These are phyloP conservation scores for Suhomyces xylopsoci DNA, from an alignment of 805 yeast species.

Conservation along the genomic window DNA sequence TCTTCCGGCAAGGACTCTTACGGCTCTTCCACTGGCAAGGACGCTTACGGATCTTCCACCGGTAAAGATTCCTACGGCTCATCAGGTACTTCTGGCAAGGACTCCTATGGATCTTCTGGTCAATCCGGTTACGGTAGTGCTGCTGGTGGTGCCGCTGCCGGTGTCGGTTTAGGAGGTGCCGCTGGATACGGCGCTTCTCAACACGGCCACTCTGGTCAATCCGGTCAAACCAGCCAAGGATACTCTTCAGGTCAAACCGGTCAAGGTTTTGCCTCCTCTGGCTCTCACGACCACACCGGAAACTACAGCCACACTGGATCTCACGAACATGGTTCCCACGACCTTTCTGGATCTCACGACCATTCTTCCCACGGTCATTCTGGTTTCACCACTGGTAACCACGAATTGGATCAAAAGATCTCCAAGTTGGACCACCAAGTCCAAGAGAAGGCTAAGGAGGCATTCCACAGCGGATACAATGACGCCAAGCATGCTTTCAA, in stretches of 20 bases:
- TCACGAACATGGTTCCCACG: constrained; percentile 1
- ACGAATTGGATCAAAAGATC: constrained; percentile 33
- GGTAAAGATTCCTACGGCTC: neutral
- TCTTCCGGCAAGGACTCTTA: neutral
- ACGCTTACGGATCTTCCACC: neutral
- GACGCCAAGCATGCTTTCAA: constrained; percentile 27
- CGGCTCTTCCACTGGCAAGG: neutral
- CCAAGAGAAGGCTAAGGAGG: constrained; percentile 39
- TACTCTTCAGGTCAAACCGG: neutral
- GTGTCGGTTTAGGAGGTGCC: constrained; percentile 1
- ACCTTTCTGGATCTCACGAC: constrained; percentile 7
- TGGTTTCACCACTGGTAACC: constrained; percentile 36
- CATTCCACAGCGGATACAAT: constrained; percentile 37
- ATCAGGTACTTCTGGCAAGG: neutral
- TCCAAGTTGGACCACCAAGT: constrained; percentile 30
- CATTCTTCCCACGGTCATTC: neutral
- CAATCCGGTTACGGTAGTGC: neutral
- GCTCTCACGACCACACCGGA: neutral
- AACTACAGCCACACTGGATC: constrained; percentile 4
- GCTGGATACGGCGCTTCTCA: constrained; percentile 2
- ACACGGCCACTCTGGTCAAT: neutral
- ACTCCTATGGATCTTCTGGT: constrained; percentile 1
- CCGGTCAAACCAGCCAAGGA: neutral
- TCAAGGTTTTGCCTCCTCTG: neutral
- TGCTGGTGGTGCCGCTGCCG: neutral